Conservation (phyloP, 2,329 filamentous ascomycete species). For the Calonectria naviculata region DNA sequence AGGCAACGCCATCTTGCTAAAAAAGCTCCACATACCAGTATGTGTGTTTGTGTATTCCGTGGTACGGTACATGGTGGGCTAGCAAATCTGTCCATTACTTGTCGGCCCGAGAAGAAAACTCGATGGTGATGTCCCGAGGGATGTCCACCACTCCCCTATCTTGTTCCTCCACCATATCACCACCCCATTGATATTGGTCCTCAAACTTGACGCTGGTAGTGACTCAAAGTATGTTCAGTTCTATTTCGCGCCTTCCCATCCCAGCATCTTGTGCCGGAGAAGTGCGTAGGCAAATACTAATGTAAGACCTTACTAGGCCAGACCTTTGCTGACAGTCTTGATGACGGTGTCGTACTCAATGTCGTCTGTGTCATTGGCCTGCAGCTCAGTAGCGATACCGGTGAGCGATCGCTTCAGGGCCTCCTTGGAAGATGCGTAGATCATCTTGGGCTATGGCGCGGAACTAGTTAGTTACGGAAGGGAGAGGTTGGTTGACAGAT, state of each 20-base stretch:
- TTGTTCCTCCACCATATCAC: conserved; percentile 37
- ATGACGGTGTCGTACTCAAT: conserved; percentile 82
- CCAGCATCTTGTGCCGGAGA: conserved; percentile 29
- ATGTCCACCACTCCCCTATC: conserved; percentile 28
- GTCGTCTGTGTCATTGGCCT: conserved; percentile 87
- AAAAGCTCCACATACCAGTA: conserved; percentile 43
- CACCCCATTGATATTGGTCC: conserved; percentile 39
- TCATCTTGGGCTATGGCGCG: conserved; percentile 79
- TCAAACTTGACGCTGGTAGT: conserved; percentile 37
- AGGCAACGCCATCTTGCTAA: conserved; percentile 31
- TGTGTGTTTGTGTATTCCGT: conserved; percentile 42
- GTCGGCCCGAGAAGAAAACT: conserved; percentile 39
- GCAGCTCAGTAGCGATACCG: conserved; percentile 80
- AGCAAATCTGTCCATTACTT: conserved; percentile 43
- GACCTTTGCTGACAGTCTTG: conserved; percentile 72
- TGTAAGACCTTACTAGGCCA: too few species aligned
- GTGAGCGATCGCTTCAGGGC: conserved; percentile 83
- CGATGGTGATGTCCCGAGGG: conserved; percentile 28
- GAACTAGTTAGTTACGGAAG: conserved; percentile 19
- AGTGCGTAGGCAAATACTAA: conserved; percentile 33
- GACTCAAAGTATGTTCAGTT: conserved; percentile 42
- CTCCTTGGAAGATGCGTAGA: conserved; percentile 90
- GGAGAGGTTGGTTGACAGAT: conserved; percentile 67
- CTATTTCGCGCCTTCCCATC: conserved; percentile 35
- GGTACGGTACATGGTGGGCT: conserved; percentile 44